Evolutionary conservation across 2,329 filamentous ascomycete species (phyloP).

Genomic region (Sporothrix curviconia): DNA sequence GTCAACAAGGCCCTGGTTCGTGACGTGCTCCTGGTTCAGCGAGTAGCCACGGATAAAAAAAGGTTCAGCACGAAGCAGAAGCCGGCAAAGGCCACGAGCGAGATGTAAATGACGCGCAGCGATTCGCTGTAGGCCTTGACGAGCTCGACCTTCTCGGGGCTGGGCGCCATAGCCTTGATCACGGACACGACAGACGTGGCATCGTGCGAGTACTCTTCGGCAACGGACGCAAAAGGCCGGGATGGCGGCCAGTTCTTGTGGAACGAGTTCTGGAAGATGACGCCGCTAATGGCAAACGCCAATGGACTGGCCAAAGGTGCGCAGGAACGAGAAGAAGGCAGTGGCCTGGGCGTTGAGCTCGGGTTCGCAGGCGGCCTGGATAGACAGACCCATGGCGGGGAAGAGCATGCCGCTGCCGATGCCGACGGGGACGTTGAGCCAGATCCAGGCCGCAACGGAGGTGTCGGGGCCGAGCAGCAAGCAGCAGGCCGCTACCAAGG

Average conservation of each 20-base stretch:
- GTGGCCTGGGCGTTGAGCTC: constrained; percentile 33
- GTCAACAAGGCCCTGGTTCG: constrained; percentile 41
- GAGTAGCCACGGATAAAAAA: constrained; percentile 43
- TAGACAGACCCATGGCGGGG: constrained; percentile 34
- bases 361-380: constrained; percentile 32
- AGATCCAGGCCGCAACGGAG: constrained; percentile 28
- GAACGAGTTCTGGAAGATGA: constrained; percentile 34
- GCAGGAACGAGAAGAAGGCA: constrained; percentile 36
- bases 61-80: constrained; percentile 45
- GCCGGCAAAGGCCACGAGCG: constrained; percentile 44
- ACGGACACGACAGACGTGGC: constrained; percentile 48
- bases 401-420: constrained; percentile 33
- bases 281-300: constrained; percentile 36
- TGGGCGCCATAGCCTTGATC: constrained; percentile 41
- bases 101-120: constrained; percentile 47
- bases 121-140: constrained; percentile 42
- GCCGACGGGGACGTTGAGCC: constrained; percentile 31
- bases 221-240: constrained; percentile 18
- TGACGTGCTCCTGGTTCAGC: constrained; percentile 41
- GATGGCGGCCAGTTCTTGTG: constrained; percentile 14
- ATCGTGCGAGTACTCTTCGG: constrained; percentile 45
- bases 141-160: constrained; percentile 32
- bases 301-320: constrained; percentile 36
- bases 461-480: constrained; percentile 16
- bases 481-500: constrained; percentile 23